These are phyloP conservation scores for Zymoseptoria pseudotritici DNA, from an alignment of 2,329 filamentous ascomycete genomes.

Conservation along the genomic window DNA sequence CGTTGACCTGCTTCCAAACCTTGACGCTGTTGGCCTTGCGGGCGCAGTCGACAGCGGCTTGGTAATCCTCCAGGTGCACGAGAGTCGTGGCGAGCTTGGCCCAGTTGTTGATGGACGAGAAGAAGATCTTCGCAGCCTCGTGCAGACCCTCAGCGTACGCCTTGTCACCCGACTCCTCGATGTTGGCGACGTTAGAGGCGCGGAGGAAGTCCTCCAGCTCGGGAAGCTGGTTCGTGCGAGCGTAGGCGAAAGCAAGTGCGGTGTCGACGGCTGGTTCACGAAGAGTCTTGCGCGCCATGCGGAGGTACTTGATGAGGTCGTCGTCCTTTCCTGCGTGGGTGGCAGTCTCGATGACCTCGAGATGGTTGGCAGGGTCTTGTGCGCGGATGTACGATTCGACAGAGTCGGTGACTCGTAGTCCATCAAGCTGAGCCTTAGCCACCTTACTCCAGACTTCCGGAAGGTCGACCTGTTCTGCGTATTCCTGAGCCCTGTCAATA, in stretches of 20 bases:
- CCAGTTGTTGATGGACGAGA: conserved; percentile 97
- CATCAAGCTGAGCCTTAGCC: conserved; percentile 94
- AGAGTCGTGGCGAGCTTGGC: conserved; percentile 95
- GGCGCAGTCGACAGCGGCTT: conserved; percentile 93
- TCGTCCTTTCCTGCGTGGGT: conserved; percentile 96
- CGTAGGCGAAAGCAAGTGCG: conserved; percentile 85
- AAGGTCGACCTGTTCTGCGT: conserved; percentile 86
- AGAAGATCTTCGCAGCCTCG: conserved; percentile 98
- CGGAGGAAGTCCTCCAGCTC: conserved; percentile 96
- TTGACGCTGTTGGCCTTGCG: conserved; percentile 99
- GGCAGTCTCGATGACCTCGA: conserved; percentile 91
- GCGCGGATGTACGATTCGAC: conserved; percentile 98
- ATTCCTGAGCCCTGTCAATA: conserved; percentile 93
- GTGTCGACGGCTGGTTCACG: conserved; percentile 93
- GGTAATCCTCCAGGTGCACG: conserved; percentile 95
- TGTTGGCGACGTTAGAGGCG: conserved; percentile 85
- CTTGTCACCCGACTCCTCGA: conserved; percentile 96
- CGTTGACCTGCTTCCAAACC: conserved; percentile 98
- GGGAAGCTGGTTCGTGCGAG: conserved; percentile 79
- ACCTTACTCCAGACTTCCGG: conserved; percentile 98
- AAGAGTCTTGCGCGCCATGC: conserved; percentile 94
- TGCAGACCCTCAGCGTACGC: conserved; percentile 90
- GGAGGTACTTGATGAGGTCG: conserved; percentile 90
- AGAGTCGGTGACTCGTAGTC: conserved; percentile 81
- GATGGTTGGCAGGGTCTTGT: conserved; percentile 83